Conservation (phyloP, 1,139 yeast species). For the Williopsis jadinii region DNA sequence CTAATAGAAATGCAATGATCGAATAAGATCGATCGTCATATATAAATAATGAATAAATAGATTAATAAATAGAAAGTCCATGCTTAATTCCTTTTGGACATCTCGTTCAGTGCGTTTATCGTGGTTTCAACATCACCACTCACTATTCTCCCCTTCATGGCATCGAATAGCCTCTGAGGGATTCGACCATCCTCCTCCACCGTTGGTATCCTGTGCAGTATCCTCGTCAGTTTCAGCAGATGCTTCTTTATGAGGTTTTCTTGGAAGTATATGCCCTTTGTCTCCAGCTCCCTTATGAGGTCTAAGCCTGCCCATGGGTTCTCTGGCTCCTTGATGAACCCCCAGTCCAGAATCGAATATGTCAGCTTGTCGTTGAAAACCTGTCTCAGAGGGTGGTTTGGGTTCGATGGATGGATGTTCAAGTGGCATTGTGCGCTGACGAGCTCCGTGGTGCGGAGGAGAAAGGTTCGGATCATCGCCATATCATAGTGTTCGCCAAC, state of each 20-base stretch:
- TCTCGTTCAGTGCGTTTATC: conserved; percentile 7
- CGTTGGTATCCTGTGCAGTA: conserved; percentile 6
- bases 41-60: conserved; percentile 1
- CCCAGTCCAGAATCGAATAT: conserved; percentile 12
- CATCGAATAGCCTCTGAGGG: conserved; percentile 4
- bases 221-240: conserved; percentile 9
- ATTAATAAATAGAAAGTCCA: conserved; percentile 1
- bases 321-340: conserved; percentile 10
- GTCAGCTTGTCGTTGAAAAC: conserved; percentile 11
- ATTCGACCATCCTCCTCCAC: neutral
- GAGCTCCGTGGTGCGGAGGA: conserved; percentile 1
- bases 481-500: conserved; percentile 5
- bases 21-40: no score
- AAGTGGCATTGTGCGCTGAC: neutral
- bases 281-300: conserved; percentile 10
- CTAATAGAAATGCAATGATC: no score
- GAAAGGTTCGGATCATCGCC: conserved; percentile 3
- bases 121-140: conserved; percentile 9
- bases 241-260: conserved; percentile 9
- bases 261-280: conserved; percentile 10
- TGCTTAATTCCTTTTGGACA: conserved; percentile 1
- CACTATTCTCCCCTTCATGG: conserved; percentile 1
- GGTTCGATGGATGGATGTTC: conserved; percentile 4
- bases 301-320: conserved; percentile 17
- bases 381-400: conserved; percentile 9